phyloP scores from a whole-genome alignment of 164 flowering plant genomes.

The Paratinospora sagittata region DNA sequence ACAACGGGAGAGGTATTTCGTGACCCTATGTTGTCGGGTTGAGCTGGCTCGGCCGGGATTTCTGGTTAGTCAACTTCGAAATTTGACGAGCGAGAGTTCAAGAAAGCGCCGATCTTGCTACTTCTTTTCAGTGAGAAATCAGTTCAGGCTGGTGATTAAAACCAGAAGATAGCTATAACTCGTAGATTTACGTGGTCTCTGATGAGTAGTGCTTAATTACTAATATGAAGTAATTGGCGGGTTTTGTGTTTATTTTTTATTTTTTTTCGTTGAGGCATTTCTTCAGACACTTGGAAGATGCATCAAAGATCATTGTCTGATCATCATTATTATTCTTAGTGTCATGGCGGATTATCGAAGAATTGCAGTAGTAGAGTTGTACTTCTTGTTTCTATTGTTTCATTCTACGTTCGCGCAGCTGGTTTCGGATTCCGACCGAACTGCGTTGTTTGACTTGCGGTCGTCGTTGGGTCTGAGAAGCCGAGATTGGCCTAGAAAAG shows the following conservation, averaged over 20 bases:
- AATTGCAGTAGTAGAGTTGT: neutral
- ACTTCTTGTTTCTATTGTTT: conserved; percentile 3
- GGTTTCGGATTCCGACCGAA: conserved; percentile 27
- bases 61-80: neutral
- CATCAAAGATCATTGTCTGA: neutral
- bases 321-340: neutral
- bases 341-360: neutral
- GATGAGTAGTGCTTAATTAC: neutral
- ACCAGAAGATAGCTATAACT: no score
- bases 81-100: neutral
- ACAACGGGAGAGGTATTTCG: neutral
- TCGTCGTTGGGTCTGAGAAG: conserved; percentile 72
- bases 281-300: neutral
- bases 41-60: neutral
- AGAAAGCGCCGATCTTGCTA: neutral
- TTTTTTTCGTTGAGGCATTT: neutral
- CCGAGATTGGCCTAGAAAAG: conserved; percentile 78
- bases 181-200: no score
- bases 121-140: neutral
- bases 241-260: no score
- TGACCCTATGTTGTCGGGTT: neutral
- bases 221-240: neutral
- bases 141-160: no score
- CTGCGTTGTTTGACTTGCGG: conserved; percentile 54
- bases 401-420: conserved; percentile 16